Conservation (phyloP, 1,284 basidiomycete species). For the Trichosporon faecale region DNA sequence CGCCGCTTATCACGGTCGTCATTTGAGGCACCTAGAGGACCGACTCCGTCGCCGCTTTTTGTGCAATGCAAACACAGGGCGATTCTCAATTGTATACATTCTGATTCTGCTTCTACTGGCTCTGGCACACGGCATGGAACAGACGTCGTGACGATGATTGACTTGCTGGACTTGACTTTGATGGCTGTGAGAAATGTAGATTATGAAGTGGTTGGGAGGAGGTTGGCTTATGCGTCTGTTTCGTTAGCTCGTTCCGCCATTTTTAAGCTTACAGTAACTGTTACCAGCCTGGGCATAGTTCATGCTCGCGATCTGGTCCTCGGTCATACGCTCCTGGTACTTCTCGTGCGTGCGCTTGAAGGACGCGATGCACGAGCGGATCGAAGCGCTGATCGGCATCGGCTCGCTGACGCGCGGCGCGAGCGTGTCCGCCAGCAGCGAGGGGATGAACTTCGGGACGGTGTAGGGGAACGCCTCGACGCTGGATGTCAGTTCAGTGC, state of each 20-base stretch:
- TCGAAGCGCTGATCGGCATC: slow-evolving; percentile 85
- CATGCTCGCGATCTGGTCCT: slow-evolving; percentile 81
- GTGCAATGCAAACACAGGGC: too few species aligned
- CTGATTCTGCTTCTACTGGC: slow-evolving; percentile 2
- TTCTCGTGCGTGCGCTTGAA: slow-evolving; percentile 53
- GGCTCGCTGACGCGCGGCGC: slow-evolving; percentile 77
- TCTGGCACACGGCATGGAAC: not conserved
- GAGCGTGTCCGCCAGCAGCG: slow-evolving; percentile 46
- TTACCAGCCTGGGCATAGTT: slow-evolving; percentile 86
- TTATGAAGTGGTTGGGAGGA: not conserved
- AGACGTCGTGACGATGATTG: not conserved
- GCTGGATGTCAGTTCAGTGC: slow-evolving; percentile 22
- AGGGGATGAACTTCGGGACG: slow-evolving; percentile 60
- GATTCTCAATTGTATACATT: not conserved
- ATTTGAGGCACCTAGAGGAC: too few species aligned
- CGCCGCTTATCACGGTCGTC: not conserved
- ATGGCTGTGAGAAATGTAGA: not conserved
- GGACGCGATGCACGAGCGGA: slow-evolving; percentile 74
- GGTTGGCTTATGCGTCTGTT: not conserved
- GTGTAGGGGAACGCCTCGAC: slow-evolving; percentile 62
- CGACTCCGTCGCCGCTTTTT: too few species aligned
- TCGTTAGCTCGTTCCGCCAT: too few species aligned
- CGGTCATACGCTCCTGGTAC: slow-evolving; percentile 82
- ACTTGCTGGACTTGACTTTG: not conserved
- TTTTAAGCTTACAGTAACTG: slow-evolving; percentile 69